phyloP scores from a whole-genome alignment of 106 monocot genomes.

The Iris macrosiphon region DNA sequence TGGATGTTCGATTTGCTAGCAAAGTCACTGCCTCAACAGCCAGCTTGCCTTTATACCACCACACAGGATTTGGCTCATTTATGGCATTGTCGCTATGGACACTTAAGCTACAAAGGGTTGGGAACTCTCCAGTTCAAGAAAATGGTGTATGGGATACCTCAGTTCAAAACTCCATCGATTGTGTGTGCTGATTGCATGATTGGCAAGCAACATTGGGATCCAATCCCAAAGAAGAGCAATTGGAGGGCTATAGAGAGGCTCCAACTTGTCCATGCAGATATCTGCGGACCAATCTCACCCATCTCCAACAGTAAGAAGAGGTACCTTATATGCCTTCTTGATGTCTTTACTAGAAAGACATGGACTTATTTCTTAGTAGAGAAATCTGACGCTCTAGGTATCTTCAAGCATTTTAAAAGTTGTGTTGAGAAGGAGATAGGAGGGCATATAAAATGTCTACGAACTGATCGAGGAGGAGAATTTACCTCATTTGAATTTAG shows the following conservation, averaged over 20 bases:
- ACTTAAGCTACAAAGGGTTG: background rate
- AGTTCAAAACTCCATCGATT: background rate
- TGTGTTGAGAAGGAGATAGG: slow-evolving; percentile 3
- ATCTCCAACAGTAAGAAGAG: slow-evolving; percentile 1
- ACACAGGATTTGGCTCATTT: no score
- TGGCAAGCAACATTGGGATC: slow-evolving; percentile 1
- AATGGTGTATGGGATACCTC: background rate
- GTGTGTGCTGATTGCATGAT: background rate
- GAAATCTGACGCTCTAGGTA: background rate
- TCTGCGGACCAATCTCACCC: background rate
- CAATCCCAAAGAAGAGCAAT: background rate
- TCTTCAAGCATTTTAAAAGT: background rate
- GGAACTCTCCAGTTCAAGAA: background rate
- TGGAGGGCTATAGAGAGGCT: background rate
- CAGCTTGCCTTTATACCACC: no score
- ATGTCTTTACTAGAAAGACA: slow-evolving; percentile 3
- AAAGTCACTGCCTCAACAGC: no score
- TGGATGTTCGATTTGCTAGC: background rate
- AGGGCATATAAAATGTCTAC: background rate
- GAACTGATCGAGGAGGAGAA: slow-evolving; percentile 8
- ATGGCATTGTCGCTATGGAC: background rate
- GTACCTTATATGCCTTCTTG: slow-evolving; percentile 4
- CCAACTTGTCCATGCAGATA: background rate
- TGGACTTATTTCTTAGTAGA: background rate
- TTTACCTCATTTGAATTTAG: slow-evolving; percentile 1